phyloP scores from a whole-genome alignment of 1,139 yeast species.

The Hanseniaspora uvarum region DNA sequence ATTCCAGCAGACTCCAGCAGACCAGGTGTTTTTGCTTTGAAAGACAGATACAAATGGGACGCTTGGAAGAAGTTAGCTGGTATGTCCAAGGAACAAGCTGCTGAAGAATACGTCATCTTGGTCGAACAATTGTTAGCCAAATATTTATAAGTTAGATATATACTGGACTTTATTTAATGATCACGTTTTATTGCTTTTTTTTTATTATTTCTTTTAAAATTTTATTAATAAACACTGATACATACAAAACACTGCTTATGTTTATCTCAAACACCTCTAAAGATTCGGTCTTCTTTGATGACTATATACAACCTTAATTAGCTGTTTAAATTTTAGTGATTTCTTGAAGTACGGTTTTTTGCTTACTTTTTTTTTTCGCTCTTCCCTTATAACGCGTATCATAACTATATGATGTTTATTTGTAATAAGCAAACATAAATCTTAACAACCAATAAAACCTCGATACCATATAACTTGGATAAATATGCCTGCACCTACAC shows the following conservation, averaged over 20 bases:
- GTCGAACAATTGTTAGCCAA: constrained; percentile 59
- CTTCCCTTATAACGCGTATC: too few relatives aligned
- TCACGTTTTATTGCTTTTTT: not conserved
- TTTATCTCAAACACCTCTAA: too few relatives aligned
- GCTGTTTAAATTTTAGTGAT: too few relatives aligned
- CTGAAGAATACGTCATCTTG: constrained; percentile 60
- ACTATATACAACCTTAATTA: too few relatives aligned
- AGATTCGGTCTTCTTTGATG: too few relatives aligned
- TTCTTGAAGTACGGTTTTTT: too few relatives aligned
- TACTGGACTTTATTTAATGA: not conserved
- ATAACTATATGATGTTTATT: too few relatives aligned
- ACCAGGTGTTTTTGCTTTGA: constrained; percentile 82
- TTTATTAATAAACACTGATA: too few relatives aligned
- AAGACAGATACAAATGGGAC: constrained; percentile 96
- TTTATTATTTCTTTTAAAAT: too few relatives aligned
- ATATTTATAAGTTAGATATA: constrained; percentile 27
- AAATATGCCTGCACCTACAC: constrained; percentile 10
- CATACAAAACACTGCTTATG: not conserved
- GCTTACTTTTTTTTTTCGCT: too few relatives aligned
- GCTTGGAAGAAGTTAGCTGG: constrained; percentile 90
- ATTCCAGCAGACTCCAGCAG: constrained; percentile 54
- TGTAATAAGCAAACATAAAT: not conserved
- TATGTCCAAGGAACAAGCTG: constrained; percentile 80
- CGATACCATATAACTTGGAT: not conserved
- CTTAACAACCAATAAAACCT: not conserved